phyloP scores from a whole-genome alignment of 2,329 filamentous ascomycete species.

The Chrysosphaeria jannelii region DNA sequence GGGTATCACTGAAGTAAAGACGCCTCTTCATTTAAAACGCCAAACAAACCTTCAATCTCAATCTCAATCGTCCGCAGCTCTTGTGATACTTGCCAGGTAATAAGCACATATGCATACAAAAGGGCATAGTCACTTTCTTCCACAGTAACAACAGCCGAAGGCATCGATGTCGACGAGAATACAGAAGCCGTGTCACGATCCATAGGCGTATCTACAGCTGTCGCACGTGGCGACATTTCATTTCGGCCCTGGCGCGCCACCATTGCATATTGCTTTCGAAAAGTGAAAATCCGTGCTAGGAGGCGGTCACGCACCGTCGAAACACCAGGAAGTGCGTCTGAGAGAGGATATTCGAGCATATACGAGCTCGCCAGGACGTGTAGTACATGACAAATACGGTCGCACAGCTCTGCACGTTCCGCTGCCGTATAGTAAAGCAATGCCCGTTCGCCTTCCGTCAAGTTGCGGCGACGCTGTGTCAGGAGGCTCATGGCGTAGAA shows the following conservation, averaged over 20 bases:
- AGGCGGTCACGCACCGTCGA: slow-evolving; percentile 53
- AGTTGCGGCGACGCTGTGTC: slow-evolving; percentile 46
- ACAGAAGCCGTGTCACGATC: too few species aligned
- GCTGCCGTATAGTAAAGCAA: slow-evolving; percentile 49
- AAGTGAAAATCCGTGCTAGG: slow-evolving; percentile 65
- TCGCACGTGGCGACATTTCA: too few species aligned
- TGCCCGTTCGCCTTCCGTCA: slow-evolving; percentile 53
- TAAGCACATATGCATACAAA: slow-evolving; percentile 63
- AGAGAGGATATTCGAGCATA: slow-evolving; percentile 82
- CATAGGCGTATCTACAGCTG: too few species aligned
- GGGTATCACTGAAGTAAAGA: slow-evolving; percentile 26
- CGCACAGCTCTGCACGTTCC: slow-evolving; percentile 56
- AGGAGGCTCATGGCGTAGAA: slow-evolving; percentile 94
- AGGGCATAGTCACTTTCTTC: slow-evolving; percentile 68
- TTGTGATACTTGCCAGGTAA: slow-evolving; percentile 34
- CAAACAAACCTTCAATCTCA: slow-evolving; percentile 32
- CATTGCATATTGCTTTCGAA: slow-evolving; percentile 33
- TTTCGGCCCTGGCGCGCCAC: too few species aligned
- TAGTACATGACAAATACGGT: slow-evolving; percentile 68
- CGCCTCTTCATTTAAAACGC: slow-evolving; percentile 27
- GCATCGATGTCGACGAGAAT: not conserved
- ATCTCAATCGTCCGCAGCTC: slow-evolving; percentile 28
- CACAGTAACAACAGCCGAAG: slow-evolving; percentile 10
- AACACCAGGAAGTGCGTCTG: slow-evolving; percentile 63
- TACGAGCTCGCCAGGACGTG: slow-evolving; percentile 72